Base-by-base conservation (phyloP, 1,139 yeast genomes). In the Saccharomyces hybrid region DNA sequence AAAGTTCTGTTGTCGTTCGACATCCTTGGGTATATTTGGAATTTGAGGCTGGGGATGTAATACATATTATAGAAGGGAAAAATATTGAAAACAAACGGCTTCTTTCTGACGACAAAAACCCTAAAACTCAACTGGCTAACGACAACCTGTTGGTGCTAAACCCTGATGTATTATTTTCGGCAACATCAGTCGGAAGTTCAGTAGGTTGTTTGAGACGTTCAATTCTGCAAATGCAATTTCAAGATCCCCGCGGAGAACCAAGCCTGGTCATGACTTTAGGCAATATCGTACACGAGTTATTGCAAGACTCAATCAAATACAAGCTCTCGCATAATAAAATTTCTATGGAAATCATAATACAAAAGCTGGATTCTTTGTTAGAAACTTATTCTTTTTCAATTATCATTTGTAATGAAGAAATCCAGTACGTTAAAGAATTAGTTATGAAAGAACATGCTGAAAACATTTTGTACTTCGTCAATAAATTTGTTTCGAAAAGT, bases 81-180 rank as follows among this genome's bases (percentile, higher is more conserved):
- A 74, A 77, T 53, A 71, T 8, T 69, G 69, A 46, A 58, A 65
- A 68, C 52, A 66, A 64, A 52, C 57, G 65, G 41, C 52, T 68
- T 26, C 54, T 68, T 19, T 64, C 71, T 1, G 71, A 69, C 34
- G 67, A 67, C 28, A 60, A 57, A 32, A 62, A 61, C 55, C 67
- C 70, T 8, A 46, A 62, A 75, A 78, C 87, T 3, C 88, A 86
- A 58, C 70, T 73, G 42, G 81, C 81, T 57, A 71, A 77, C 31
- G 78, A 78, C 49, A 83, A 86, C 61, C 68, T 90, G 27, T 70
- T 91, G 41, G 78, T 93, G 26, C 78, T 95, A 78, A 82, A 88
- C 61, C 99, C 99, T 0, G 99, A 93, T 66, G 72, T 81, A 1
- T 72, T 93, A 13, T 74, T 93, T 1, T 81, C 97, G 0, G 90